A percentile compares a stretch with the other conserved stretches of the same genome.
Conservation (phyloP, 2,329 filamentous ascomycete genomes). For the Blastomyces parvus region DNA sequence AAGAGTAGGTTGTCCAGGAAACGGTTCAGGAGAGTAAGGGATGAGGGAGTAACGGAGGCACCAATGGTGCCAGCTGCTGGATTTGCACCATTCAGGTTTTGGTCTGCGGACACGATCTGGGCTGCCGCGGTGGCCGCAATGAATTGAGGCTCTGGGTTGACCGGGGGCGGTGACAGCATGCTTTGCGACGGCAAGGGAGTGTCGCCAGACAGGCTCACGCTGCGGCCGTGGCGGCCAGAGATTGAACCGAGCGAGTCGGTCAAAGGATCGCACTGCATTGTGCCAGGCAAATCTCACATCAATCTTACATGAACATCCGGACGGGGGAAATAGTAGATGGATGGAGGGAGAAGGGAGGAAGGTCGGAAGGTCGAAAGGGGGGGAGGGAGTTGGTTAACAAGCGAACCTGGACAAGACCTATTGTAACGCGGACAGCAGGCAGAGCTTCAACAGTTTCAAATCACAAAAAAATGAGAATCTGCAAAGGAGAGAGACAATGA, state of each 20-base stretch:
- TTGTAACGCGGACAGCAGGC: not conserved
- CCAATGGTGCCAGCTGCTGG: conserved; percentile 62
- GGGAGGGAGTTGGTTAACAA: not conserved
- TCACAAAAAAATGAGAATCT: conserved; percentile 6
- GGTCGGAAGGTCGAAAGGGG: conserved; percentile 3
- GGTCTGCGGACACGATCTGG: conserved; percentile 82
- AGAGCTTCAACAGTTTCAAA: conserved; percentile 5
- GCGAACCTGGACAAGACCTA: conserved; percentile 6
- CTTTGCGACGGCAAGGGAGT: conserved; percentile 23
- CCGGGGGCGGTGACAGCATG: conserved; percentile 56
- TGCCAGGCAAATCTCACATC: conserved; percentile 4
- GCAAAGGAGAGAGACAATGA: not conserved
- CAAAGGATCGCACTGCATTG: conserved; percentile 5
- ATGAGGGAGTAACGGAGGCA: conserved; percentile 61
- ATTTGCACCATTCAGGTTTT: conserved; percentile 62
- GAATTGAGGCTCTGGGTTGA: conserved; percentile 73
- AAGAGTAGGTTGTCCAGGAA: conserved; percentile 92
- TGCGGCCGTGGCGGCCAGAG: conserved; percentile 21
- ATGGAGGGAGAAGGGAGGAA: not conserved
- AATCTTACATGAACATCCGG: conserved; percentile 3
- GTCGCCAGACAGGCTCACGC: conserved; percentile 33
- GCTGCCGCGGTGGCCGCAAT: conserved; percentile 81
- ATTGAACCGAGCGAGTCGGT: conserved; percentile 6
- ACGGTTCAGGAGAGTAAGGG: conserved; percentile 71
- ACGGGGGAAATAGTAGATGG: not conserved